These are phyloP conservation scores for Syncephalastrum contaminatum DNA, from an alignment of 371 early-diverging fungal genomes.

Conservation along the genomic window DNA sequence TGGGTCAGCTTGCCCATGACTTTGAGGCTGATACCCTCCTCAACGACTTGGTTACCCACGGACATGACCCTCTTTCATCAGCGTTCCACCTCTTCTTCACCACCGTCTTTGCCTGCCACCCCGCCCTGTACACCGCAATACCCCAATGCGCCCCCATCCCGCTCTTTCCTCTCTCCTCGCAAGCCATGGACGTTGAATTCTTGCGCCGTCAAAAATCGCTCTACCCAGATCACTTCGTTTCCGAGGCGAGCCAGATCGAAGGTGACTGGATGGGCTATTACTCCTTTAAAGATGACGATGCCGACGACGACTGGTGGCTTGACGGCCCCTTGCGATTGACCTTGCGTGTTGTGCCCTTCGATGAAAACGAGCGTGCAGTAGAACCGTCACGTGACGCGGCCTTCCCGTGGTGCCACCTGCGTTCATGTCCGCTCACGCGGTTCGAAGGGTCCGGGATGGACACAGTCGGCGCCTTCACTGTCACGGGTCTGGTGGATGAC, in stretches of 20 bases:
- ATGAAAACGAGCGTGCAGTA: constrained; percentile 14
- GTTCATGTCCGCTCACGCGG: constrained; percentile 36
- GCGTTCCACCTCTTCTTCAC: constrained; percentile 48
- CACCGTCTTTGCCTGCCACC: constrained; percentile 44
- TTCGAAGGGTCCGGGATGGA: constrained; percentile 50
- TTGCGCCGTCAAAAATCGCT: constrained; percentile 42
- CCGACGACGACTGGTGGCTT: constrained; percentile 35
- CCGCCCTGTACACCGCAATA: constrained; percentile 35
- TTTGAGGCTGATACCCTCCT: constrained; percentile 41
- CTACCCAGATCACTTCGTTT: constrained; percentile 30
- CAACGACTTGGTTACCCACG: constrained; percentile 15
- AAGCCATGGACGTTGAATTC: constrained; percentile 43
- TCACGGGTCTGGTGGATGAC: constrained; percentile 45
- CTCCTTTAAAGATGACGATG: constrained; percentile 39
- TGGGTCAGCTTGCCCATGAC: constrained; percentile 44
- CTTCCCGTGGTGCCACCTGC: constrained; percentile 37
- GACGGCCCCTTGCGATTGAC: constrained; percentile 47
- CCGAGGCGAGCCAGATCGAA: constrained; percentile 42
- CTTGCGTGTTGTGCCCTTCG: constrained; percentile 40
- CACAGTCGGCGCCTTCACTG: constrained; percentile 35
- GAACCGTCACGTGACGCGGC: background rate
- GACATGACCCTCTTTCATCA: constrained; percentile 37
- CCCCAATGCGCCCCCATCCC: constrained; percentile 44
- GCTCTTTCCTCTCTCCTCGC: constrained; percentile 28
- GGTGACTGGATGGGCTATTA: constrained; percentile 55